Conservation (phyloP, 129 eudicot genomes). For the Kitagawia praeruptora region DNA sequence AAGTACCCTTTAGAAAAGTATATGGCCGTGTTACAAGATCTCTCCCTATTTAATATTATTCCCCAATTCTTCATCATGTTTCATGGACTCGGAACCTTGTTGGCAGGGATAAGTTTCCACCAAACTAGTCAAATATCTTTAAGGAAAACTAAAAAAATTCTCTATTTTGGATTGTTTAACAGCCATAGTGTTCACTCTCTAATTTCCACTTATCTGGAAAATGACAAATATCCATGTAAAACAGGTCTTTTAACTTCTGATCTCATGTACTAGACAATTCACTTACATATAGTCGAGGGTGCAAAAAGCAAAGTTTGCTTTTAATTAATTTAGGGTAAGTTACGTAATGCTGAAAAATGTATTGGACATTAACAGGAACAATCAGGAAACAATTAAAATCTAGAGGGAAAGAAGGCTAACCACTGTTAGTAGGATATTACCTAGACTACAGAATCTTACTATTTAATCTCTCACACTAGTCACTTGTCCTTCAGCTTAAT, state of each 20-base stretch:
- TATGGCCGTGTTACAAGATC: not conserved
- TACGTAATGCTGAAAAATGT: not conserved
- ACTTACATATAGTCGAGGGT: not conserved
- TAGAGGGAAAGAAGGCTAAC: not conserved
- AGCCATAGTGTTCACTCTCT: not conserved
- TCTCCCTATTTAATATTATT: not conserved
- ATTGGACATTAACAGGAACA: not conserved
- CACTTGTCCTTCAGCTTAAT: not conserved
- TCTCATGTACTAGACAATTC: not conserved
- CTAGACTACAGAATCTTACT: not conserved
- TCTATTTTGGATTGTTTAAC: not conserved
- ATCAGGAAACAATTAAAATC: not conserved
- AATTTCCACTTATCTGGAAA: not conserved
- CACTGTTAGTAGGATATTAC: not conserved
- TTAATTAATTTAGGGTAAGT: not conserved
- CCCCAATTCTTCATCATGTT: not conserved
- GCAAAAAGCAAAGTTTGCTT: not conserved
- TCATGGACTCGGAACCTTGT: not conserved
- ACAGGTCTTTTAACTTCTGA: not conserved
- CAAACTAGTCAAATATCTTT: not conserved
- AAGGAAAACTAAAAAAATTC: not conserved
- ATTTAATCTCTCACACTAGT: not conserved
- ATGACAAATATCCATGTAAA: not conserved
- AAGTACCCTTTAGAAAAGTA: not conserved
- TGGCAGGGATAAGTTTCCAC: not conserved